Evolutionary conservation across 345 rosid genomes (phyloP).

Genomic region (Lepidium sativum): DNA sequence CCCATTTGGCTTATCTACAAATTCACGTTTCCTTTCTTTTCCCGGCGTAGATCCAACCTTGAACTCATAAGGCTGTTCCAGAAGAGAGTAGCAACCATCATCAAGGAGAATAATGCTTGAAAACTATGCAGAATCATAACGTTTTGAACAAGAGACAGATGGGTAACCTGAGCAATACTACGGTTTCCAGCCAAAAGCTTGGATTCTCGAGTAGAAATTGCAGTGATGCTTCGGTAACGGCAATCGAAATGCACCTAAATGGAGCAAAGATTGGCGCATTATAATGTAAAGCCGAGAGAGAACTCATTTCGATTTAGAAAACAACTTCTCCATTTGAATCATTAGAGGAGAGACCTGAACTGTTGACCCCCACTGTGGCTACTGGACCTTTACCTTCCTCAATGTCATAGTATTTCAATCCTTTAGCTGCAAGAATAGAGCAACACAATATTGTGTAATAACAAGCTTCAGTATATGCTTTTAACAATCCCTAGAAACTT

Average conservation of each 20-base stretch:
- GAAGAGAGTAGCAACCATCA: neutral
- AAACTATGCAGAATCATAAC: neutral
- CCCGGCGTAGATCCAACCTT: constrained; percentile 82
- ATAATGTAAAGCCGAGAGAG: neutral
- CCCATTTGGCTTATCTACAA: constrained; percentile 87
- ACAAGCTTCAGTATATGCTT: constrained; percentile 2
- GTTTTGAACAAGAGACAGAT: neutral
- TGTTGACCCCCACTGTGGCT: constrained; percentile 70
- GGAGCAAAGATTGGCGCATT: neutral
- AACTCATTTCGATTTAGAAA: neutral
- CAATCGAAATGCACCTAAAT: constrained; percentile 85
- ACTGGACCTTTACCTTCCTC: constrained; percentile 73
- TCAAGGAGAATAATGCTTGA: neutral
- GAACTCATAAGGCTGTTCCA: constrained; percentile 69
- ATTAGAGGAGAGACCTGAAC: constrained; percentile 47
- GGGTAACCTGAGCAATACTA: constrained; percentile 64
- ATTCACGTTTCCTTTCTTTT: constrained; percentile 79
- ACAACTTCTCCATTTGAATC: neutral
- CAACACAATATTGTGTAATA: neutral
- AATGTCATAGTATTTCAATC: constrained; percentile 76
- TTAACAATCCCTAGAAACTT: neutral
- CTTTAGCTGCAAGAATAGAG: constrained; percentile 49
- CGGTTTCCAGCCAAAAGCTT: constrained; percentile 94
- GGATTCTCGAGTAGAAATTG: constrained; percentile 78
- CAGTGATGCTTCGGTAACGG: constrained; percentile 63